Conservation (phyloP, 108 stramenopile genomes). For the Fistulifera solaris region DNA sequence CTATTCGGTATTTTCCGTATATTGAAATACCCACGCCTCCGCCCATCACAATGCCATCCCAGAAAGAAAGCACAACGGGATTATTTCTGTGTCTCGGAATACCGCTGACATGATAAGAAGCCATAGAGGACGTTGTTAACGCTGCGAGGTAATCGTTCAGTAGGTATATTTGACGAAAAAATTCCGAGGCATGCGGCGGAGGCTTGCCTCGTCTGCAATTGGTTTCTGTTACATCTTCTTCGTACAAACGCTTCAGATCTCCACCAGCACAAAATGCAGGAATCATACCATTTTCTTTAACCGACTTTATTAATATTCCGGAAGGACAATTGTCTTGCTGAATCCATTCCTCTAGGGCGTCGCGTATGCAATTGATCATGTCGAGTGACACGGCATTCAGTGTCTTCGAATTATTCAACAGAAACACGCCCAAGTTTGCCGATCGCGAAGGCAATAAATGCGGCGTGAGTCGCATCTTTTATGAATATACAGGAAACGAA, state of each 20-base stretch:
- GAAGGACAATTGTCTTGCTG: constrained; percentile 17
- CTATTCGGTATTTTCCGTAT: constrained; percentile 87
- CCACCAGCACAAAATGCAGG: constrained; percentile 91
- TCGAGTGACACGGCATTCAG: constrained; percentile 48
- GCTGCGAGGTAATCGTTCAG: constrained; percentile 73
- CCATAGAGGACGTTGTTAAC: constrained; percentile 1
- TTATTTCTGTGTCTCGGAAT: background rate
- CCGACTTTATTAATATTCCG: constrained; percentile 44
- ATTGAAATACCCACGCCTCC: constrained; percentile 95
- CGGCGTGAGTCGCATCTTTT: constrained; percentile 33
- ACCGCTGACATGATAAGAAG: too few relatives aligned
- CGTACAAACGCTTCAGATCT: constrained; percentile 75
- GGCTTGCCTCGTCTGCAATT: constrained; percentile 1
- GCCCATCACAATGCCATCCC: constrained; percentile 99
- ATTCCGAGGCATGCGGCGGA: constrained; percentile 29
- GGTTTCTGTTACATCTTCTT: background rate
- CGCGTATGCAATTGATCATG: constrained; percentile 43
- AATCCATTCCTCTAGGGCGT: constrained; percentile 46
- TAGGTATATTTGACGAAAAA: constrained; percentile 86
- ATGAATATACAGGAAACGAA: too few relatives aligned
- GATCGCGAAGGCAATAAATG: constrained; percentile 58
- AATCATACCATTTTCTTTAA: constrained; percentile 30
- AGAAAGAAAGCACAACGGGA: constrained; percentile 72
- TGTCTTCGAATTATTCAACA: constrained; percentile 59
- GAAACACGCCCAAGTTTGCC: constrained; percentile 48